These are phyloP conservation scores for Hypoxylon rickii DNA, from an alignment of 495 filamentous ascomycete genomes.

Conservation along the genomic window DNA sequence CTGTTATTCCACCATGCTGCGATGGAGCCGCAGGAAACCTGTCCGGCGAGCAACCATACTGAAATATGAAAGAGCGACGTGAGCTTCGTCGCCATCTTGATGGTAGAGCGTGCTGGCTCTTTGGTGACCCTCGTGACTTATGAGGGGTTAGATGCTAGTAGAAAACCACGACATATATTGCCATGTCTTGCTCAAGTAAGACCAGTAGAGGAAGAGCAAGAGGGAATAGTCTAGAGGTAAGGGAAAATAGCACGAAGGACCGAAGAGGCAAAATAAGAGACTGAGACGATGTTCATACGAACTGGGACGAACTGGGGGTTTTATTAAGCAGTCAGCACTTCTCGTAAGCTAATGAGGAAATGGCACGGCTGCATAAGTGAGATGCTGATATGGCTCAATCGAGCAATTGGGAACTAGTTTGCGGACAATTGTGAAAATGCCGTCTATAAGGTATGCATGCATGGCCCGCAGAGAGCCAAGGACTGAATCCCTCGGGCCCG, in stretches of 20 bases:
- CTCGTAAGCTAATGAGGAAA: slow-evolving; percentile 11
- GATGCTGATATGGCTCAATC: slow-evolving; percentile 6
- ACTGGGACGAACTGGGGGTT: slow-evolving; percentile 12
- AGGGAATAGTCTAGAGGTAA: not conserved
- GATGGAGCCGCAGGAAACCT: slow-evolving; percentile 35
- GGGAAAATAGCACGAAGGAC: not conserved
- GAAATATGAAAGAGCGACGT: slow-evolving; percentile 18
- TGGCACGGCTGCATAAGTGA: slow-evolving; percentile 9
- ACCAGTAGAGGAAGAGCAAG: not conserved
- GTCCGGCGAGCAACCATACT: slow-evolving; percentile 33
- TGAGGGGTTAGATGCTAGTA: slow-evolving; percentile 8
- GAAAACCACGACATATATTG: slow-evolving; percentile 8
- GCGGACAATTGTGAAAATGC: slow-evolving; percentile 2
- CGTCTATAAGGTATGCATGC: not conserved
- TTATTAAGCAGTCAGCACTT: slow-evolving; percentile 8
- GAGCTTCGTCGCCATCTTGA: slow-evolving; percentile 16
- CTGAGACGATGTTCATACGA: slow-evolving; percentile 1
- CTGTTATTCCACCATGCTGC: slow-evolving; percentile 35
- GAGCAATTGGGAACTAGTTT: slow-evolving; percentile 9
- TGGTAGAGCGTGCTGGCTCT: slow-evolving; percentile 6
- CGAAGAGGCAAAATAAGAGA: slow-evolving; percentile 1
- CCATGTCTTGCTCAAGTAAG: not conserved
- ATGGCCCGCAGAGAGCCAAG: not conserved
- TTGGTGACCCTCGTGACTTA: slow-evolving; percentile 1
- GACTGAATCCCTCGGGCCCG: slow-evolving; percentile 3